Evolutionary conservation across 129 eudicot species (phyloP).

Genomic region (Oenanthe sinensis): DNA sequence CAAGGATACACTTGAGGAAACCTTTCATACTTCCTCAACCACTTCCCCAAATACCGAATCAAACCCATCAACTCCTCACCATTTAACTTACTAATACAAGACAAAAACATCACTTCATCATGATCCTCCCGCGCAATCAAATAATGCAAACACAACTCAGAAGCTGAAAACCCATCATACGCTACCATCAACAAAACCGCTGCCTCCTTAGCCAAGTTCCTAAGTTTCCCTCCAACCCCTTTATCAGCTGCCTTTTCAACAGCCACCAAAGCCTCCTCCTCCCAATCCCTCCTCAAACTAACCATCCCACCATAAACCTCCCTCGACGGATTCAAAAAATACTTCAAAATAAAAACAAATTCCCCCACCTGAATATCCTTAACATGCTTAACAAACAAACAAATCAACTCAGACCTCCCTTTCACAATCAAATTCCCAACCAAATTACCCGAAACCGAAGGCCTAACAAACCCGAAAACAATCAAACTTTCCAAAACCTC

Average conservation of each 20-base stretch:
- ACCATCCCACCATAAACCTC: conserved; percentile 41
- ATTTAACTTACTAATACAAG: conserved; percentile 60
- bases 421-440: conserved; percentile 48
- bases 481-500: conserved; percentile 43
- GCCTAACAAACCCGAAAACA: conserved; percentile 30
- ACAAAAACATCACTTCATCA: conserved; percentile 67
- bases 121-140: conserved; percentile 40
- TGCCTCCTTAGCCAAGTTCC: conserved; percentile 48
- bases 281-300: conserved; percentile 65
- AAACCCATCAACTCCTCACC: conserved; percentile 56
- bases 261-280: conserved; percentile 41
- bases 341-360: conserved; percentile 48
- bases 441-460: conserved; percentile 29
- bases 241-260: conserved; percentile 37
- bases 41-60: conserved; percentile 56
- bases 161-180: conserved; percentile 54
- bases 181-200: conserved; percentile 61
- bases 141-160: conserved; percentile 71
- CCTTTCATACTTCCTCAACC: conserved; percentile 73
- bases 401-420: conserved; percentile 44
- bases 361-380: conserved; percentile 40
- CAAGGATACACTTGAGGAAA: conserved; percentile 54
- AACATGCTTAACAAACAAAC: conserved; percentile 54
- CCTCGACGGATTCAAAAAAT: conserved; percentile 41
- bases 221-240: conserved; percentile 20